Conservation (phyloP, 1,139 yeast genomes). For the Torulaspora pretoriensis region DNA sequence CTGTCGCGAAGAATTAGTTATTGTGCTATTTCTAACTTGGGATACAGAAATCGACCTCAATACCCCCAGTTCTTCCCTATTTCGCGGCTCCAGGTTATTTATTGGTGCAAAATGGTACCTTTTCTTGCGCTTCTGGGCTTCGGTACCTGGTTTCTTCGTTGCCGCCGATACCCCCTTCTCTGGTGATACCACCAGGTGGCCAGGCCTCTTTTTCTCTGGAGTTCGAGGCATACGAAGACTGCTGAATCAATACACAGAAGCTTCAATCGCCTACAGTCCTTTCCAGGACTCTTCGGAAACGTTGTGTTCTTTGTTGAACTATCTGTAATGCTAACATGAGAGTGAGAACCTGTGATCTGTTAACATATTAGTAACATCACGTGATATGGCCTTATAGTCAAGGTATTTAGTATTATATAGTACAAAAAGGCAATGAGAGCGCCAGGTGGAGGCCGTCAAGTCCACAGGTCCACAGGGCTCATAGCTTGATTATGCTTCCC, state of each 20-base stretch:
- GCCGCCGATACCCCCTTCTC: conserved; percentile 14
- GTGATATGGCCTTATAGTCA: too few relatives aligned
- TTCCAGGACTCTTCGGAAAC: too few relatives aligned
- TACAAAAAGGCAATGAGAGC: too few relatives aligned
- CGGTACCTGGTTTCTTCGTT: conserved; percentile 9
- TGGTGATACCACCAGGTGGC: conserved; percentile 21
- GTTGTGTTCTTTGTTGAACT: too few relatives aligned
- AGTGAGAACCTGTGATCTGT: too few relatives aligned
- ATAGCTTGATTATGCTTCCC: too few relatives aligned
- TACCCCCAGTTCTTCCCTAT: conserved; percentile 15
- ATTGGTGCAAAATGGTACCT: conserved; percentile 34
- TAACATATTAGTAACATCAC: too few relatives aligned
- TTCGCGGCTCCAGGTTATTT: conserved; percentile 21
- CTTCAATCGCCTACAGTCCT: too few relatives aligned
- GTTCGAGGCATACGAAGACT: conserved; percentile 19
- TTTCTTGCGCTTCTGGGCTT: conserved; percentile 16
- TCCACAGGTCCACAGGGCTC: too few relatives aligned
- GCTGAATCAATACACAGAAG: background rate
- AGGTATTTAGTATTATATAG: too few relatives aligned
- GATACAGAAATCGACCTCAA: conserved; percentile 33
- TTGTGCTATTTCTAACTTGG: conserved; percentile 28
- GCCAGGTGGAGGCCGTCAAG: too few relatives aligned
- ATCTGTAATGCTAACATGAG: too few relatives aligned
- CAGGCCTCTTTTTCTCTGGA: conserved; percentile 24
- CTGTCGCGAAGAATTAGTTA: conserved; percentile 10